phyloP scores from a whole-genome alignment of 768 basidiomycete species.

The Tubosaeta sp. region DNA sequence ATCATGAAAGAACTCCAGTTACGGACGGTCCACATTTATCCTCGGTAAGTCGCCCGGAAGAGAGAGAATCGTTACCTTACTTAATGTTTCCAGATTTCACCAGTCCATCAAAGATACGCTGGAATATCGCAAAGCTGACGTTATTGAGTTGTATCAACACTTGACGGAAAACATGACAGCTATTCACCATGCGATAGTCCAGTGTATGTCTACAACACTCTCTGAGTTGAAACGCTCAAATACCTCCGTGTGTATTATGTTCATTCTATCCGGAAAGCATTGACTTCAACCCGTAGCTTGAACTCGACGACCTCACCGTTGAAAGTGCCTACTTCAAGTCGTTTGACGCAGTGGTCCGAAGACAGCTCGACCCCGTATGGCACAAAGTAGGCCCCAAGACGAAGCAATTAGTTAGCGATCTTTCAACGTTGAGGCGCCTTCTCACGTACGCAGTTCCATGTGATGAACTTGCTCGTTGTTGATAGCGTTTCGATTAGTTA shows the following conservation, averaged over 20 bases:
- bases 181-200: conserved; percentile 87
- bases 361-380: conserved; percentile 92
- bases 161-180: conserved; percentile 86
- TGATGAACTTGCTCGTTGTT: not conserved
- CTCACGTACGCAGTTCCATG: conserved; percentile 54
- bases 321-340: conserved; percentile 93
- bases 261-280: not conserved
- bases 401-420: conserved; percentile 85
- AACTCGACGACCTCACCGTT: conserved; percentile 88
- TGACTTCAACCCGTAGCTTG: conserved; percentile 53
- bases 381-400: conserved; percentile 93
- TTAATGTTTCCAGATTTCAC: conserved; percentile 65
- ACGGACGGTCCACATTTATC: conserved; percentile 86
- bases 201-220: conserved; percentile 90
- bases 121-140: conserved; percentile 81
- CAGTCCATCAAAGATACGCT: conserved; percentile 80
- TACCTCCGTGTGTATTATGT: conserved; percentile 45
- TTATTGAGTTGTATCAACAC: conserved; percentile 84
- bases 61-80: not conserved
- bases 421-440: conserved; percentile 78
- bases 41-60: conserved; percentile 51
- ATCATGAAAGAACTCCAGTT: conserved; percentile 92
- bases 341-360: conserved; percentile 84
- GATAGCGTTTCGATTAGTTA: conserved; percentile 34
- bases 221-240: conserved; percentile 88